Evolutionary conservation across 805 yeast species (phyloP), one percentile per base, ranked within the genome.

Genomic region (Ogataea philodendri): DNA sequence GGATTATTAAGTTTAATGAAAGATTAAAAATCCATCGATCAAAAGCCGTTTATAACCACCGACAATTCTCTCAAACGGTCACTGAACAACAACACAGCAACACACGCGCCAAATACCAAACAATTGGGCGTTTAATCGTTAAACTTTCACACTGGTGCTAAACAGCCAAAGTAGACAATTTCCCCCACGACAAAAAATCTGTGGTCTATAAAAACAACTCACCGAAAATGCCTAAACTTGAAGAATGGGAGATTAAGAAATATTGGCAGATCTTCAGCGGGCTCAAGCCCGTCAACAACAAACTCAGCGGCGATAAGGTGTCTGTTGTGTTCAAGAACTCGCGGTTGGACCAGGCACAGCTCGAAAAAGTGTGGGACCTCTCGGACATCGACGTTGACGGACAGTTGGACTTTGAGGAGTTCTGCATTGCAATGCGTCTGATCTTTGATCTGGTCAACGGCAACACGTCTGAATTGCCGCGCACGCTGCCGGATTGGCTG

Each of bases 251-350:
- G 63, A 88, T 89, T 52, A 84, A 88, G 55, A 90, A 90, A 65
- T 93, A 88, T 70, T 93, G 98, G 98, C 95, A 93, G 62, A 89
- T 93, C 30, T 93, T 93, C 69, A 78, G 82, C 46, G 95, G 96
- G 9, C 74, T 93, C 52, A 76, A 77, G 45, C 98, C 99, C 0
- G 77, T 65, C 22, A 74, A 78, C 36, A 88, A 86, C 55, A 80
- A 83, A 55, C 72, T 93, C 21, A 72, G 82, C 15, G 96, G 96
- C 31, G 93, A 84, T 39, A 81, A 83, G 57, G 94, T 89, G 14
- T 74, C 84, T 19, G 80, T 87, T 2, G 93, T 93, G 32, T 74
- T 93, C 52, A 87, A 85, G 62, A 93, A 93, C 63, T 87, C 96
- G 28, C 82, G 85, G 53, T 73, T 93, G 40, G 74, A 76, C 44